Base-by-base conservation (phyloP, 805 yeast genomes). In the Ogataea haglerorum region DNA sequence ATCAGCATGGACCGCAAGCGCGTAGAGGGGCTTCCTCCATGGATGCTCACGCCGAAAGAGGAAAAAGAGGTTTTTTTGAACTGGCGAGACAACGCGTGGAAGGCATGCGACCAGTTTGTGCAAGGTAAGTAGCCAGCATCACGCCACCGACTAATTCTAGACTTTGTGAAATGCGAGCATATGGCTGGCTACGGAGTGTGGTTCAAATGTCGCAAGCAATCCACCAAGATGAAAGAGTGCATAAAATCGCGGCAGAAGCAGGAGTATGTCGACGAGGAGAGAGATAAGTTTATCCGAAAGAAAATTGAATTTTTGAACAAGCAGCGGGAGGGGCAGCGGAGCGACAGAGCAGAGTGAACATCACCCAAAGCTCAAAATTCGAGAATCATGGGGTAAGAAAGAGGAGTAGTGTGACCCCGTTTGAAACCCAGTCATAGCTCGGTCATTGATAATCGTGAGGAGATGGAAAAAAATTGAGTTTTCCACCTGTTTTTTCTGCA, bases 21-120 rank as follows among this genome's bases (percentile, higher is more conserved):
- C 29, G 55, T 58, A 6, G 58, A 59, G 2, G 66, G 66, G 7
- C 64, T 85, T 19, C 95, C 95, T 1, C 67, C 75, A 10, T 85
- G 95, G 95, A 75, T 83, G 47, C 65, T 85, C 16, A 75, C 86
- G 0, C 91, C 93, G 10, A 73, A 72, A 47, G 93, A 85, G 57
- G 95, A 85, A 56, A 80, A 79, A 61, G 75, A 78, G 43, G 80
- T 83, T 25, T 77, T 85, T 53, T 78, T 75, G 50, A 75, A 85
- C 52, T 79, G 90, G 81, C 77, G 84, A 58, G 72, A 67, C 43
- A 69, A 70, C 53, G 76, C 91, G 0, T 84, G 84, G 67, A 71
- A 75, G 32, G 60, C 65, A 42, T 85, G 95, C 58, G 86, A 80
- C 52, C 82, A 73, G 14, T 64, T 69, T 34, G 96, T 90, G 24